A percentile compares a stretch with the other conserved stretches of the same genome.
Evolutionary conservation across 306 rosid genomes (phyloP).

Genomic region (Senna tora): DNA sequence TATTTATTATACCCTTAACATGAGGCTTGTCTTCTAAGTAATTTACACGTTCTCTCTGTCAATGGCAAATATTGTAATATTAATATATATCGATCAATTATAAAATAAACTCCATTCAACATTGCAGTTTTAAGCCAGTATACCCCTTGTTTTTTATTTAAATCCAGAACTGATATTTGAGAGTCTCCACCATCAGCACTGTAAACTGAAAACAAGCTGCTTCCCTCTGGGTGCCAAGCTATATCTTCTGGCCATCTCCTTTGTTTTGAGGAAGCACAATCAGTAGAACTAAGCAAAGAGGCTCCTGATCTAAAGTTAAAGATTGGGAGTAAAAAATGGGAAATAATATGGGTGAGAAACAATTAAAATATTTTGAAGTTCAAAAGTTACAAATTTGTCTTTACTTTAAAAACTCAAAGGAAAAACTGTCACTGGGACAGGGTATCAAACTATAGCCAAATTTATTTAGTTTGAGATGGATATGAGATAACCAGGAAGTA

Average conservation of each 20-base stretch:
- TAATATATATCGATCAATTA: not conserved
- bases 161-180: slow-evolving; percentile 64
- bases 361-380: not conserved
- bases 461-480: slow-evolving; percentile 29
- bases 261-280: slow-evolving; percentile 59
- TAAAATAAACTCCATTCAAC: slow-evolving; percentile 15
- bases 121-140: not conserved
- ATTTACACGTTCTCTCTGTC: slow-evolving; percentile 59
- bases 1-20: slow-evolving; percentile 71
- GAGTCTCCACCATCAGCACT: slow-evolving; percentile 75
- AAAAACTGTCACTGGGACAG: not conserved
- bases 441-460: slow-evolving; percentile 24
- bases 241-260: slow-evolving; percentile 81
- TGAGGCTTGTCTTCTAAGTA: slow-evolving; percentile 83
- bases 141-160: slow-evolving; percentile 63
- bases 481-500: slow-evolving; percentile 11
- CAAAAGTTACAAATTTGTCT: not conserved
- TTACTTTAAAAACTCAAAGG: not conserved
- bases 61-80: slow-evolving; percentile 31
- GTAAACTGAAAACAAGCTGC: slow-evolving; percentile 57
- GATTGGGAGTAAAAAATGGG: not conserved
- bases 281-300: slow-evolving; percentile 58
- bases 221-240: slow-evolving; percentile 73
- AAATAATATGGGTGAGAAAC: slow-evolving; percentile 1
- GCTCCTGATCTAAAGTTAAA: slow-evolving; percentile 55